Base-by-base conservation (phyloP, 2,329 filamentous ascomycete species). In the Aspergillus sp. region DNA sequence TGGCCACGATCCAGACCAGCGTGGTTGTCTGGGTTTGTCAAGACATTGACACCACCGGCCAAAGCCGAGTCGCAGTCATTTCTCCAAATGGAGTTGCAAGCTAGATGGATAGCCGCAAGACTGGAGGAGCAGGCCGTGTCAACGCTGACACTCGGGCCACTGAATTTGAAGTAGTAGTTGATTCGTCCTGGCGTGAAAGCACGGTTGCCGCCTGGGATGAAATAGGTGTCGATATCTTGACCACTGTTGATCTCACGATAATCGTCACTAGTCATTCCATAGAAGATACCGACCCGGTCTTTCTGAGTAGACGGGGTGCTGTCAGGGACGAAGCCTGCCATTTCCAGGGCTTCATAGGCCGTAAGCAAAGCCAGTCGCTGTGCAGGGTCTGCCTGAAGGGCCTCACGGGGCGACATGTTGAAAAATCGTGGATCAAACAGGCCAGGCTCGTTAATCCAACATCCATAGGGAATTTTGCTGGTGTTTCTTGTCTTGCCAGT, bases 11-110 rank as follows among this genome's bases (percentile, higher is more conserved):
- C 83, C 2, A 90, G 71, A 52, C 84, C 85, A 5, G 83, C 76
- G 66, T 86, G 88, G 71, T 84, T 86, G 63, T 90, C 86, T 0
- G 86, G 83, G 65, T 88, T 88, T 38, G 86, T 90, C 66, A 90
- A 74, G 8, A 64, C 40, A 43, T 87, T 90, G n/a, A 86, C 70
- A 48, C 88, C 88, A 45, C 88, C 88, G 2, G 86, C 85, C 30
- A 90, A 81, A 1, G 86, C 88, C 6, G 84, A 90, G 59, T 93
- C 88, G 47, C 82, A 86, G 52, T 93, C 88, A 37, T 81, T 80
- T 6, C 79, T 78, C 78, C 83, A 85, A 5, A 90, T 71, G 0
- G 87, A 79, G 4, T 81, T 83, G 67, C 86, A 90, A 10, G 81
- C 79, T 5, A 86, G 67, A 52, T 88, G 81, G 33, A 90, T 81